Evolutionary conservation across 768 basidiomycete genomes (phyloP).

Genomic region (Agaricus sinodeliciosus): DNA sequence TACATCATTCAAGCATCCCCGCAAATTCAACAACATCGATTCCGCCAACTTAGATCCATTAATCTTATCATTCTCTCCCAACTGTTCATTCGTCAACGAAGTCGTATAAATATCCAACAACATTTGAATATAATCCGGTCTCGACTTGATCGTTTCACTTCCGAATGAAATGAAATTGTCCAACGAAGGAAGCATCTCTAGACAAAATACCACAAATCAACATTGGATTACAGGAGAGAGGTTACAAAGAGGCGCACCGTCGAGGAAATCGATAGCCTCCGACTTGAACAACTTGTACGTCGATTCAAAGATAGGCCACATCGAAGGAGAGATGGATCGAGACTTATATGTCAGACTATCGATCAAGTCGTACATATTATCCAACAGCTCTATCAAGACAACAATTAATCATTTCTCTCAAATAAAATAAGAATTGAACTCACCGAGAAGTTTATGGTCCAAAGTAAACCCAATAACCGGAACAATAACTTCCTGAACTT

Average conservation of each 20-base stretch:
- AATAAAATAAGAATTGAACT: constrained; percentile 15
- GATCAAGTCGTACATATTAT: constrained; percentile 81
- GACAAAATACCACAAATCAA: not conserved
- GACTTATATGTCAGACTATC: constrained; percentile 83
- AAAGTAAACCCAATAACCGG: constrained; percentile 74
- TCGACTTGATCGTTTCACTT: constrained; percentile 63
- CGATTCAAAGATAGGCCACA: constrained; percentile 86
- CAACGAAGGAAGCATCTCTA: constrained; percentile 82
- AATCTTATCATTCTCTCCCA: constrained; percentile 80
- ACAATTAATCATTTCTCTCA: not conserved
- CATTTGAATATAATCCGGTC: constrained; percentile 73
- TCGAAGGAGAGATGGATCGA: constrained; percentile 63
- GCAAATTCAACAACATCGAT: constrained; percentile 72
- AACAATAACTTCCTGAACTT: constrained; percentile 77
- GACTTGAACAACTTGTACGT: constrained; percentile 80
- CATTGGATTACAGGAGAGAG: not conserved
- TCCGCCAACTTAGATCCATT: constrained; percentile 85
- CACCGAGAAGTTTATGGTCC: constrained; percentile 72
- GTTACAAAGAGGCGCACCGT: constrained; percentile 42
- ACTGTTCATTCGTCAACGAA: constrained; percentile 56
- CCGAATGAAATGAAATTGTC: constrained; percentile 90
- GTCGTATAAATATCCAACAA: constrained; percentile 79
- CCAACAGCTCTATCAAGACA: constrained; percentile 60
- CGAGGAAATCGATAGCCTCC: constrained; percentile 81
- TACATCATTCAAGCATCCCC: constrained; percentile 75